A percentile compares a stretch with the other conserved stretches of the same genome.
Evolutionary conservation across 202 grass and related monocot species (phyloP).

Genomic region (Elaeis oleifera): DNA sequence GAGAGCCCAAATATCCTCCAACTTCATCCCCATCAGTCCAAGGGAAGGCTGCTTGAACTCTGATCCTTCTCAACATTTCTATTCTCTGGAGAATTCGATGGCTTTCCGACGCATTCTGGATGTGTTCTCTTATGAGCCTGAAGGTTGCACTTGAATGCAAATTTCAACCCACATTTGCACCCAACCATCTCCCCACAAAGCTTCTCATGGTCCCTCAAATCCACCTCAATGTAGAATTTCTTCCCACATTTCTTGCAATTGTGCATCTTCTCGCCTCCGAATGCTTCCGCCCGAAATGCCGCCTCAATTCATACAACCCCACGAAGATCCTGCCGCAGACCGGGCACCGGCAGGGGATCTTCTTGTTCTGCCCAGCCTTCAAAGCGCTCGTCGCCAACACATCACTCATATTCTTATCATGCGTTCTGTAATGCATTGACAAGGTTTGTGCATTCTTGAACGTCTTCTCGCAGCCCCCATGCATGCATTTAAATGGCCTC

Average conservation of each 20-base stretch:
- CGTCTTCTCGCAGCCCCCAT: background rate
- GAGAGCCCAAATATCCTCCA: too few relatives aligned
- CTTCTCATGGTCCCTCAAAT: slow-evolving; percentile 7
- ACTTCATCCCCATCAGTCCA: too few relatives aligned
- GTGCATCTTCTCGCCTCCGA: slow-evolving; percentile 7
- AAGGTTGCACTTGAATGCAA: slow-evolving; percentile 3
- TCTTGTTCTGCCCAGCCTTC: slow-evolving; percentile 7
- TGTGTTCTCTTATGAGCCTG: background rate
- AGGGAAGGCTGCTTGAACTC: too few relatives aligned
- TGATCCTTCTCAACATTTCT: too few relatives aligned
- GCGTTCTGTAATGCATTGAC: background rate
- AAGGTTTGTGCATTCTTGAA: slow-evolving; percentile 2
- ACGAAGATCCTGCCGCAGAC: background rate
- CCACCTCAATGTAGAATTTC: slow-evolving; percentile 5
- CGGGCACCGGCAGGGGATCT: background rate
- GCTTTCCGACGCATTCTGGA: background rate
- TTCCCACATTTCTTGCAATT: slow-evolving; percentile 1
- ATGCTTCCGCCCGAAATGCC: slow-evolving; percentile 4
- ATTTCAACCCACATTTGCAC: slow-evolving; percentile 1
- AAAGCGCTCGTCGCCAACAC: background rate
- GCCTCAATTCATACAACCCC: background rate
- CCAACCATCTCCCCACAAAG: background rate
- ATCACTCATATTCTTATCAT: background rate
- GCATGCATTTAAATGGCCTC: slow-evolving; percentile 1
- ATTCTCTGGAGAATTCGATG: background rate